Evolutionary conservation across 2,329 filamentous ascomycete species (phyloP).

Genomic region (Escovopsis sp.): DNA sequence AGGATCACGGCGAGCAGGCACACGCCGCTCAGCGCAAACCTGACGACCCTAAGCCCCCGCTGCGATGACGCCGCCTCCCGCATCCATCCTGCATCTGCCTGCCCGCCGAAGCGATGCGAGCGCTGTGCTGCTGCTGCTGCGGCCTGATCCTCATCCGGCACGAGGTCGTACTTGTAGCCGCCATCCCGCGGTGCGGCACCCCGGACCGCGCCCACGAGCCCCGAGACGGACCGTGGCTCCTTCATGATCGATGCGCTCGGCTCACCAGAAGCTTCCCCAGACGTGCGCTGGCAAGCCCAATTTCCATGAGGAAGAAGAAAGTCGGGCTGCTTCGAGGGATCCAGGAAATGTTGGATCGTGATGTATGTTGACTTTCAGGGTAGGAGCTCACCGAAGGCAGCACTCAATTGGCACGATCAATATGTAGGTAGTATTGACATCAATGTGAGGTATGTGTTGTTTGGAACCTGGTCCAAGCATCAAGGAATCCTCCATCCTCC

Average conservation of each 20-base stretch:
- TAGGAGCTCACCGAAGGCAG: no score
- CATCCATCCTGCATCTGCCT: constrained; percentile 1
- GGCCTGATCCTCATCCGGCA: constrained; percentile 6
- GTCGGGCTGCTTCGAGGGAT: neutral
- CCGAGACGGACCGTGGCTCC: constrained; percentile 1
- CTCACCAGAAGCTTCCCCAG: neutral
- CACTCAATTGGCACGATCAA: no score
- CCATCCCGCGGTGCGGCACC: constrained; percentile 7
- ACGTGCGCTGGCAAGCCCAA: no score
- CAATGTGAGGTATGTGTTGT: no score
- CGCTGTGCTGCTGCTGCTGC: no score
- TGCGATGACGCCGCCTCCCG: neutral
- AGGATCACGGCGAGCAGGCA: constrained; percentile 7
- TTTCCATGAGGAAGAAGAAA: no score
- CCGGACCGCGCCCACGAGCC: constrained; percentile 9
- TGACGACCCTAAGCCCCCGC: constrained; percentile 6
- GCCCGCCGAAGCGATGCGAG: neutral
- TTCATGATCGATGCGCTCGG: neutral
- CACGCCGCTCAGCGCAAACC: constrained; percentile 7
- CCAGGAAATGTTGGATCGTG: no score
- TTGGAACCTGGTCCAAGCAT: no score
- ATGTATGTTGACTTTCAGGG: no score
- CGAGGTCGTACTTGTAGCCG: constrained; percentile 16
- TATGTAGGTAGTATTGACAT: no score
- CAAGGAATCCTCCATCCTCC: no score